Evolutionary conservation across 208 protist genomes (phyloP), one percentile per base, ranked within the genome.

Genomic region (Acanthamoeba healyi): DNA sequence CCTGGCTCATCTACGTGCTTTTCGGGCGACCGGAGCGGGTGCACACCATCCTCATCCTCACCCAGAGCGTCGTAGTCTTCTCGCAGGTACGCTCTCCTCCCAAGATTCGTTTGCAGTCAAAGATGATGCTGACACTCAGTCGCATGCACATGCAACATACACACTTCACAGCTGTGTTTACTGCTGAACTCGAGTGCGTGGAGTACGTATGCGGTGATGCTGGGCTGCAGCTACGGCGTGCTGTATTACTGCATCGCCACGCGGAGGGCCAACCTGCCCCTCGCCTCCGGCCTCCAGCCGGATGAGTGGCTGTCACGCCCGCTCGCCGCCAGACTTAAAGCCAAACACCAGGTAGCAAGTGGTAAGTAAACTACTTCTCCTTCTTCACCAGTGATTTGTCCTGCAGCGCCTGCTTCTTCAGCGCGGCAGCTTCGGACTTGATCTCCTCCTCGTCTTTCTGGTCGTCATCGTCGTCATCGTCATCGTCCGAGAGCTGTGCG

Each of bases 1-100:
- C 84, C 17, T 91, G 84, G 56, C 84, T 91, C n/a, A 91, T 91
- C 54, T 91, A 72, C 58, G 84, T 72, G n/a, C 54, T 91, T 24
- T 91, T 91, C 58, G 84, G 56, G 10, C 49, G 58, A 36, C 84
- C 84, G 32, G 84, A 91, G 49, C 49, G 84, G 34, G 58, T 91
- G 36, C 84, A 91, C 56, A 72, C 84, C 54, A 72, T 63, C 56
- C 38, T 91, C 56, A 91, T 91, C 49, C 56, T 91, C 56, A 22
- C 36, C 36, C 84, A 91, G 58, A 72, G n/a, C n/a, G 49, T 91
- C 36, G 84, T 91, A 9, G 84, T 70, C 12, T 10, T 91, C 2
- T 91, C 84, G 17, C 81, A 89, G 72, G 72, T 82, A 46, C 72
- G 40, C 24, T 3, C 5, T 9, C 29, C 6, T 24, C 58, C 42